Evolutionary conservation across 805 yeast species (phyloP), one percentile per base, ranked within the genome.

Genomic region (Starmerella stigmatis): DNA sequence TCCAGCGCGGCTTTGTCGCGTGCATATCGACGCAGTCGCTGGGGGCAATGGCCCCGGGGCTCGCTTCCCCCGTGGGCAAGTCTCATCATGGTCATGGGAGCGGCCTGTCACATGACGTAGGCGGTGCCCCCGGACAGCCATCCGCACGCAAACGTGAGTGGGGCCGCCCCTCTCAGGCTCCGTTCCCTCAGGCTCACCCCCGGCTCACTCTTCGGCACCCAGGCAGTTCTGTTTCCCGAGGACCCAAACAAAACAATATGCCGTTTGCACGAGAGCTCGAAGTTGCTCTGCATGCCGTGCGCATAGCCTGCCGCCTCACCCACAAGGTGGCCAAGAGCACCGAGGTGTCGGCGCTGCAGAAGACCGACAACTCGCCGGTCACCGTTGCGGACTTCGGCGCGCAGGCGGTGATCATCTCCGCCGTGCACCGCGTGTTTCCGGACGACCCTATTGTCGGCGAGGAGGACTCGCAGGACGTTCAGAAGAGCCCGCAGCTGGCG

Each of bases 341-440:
- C 19, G 43, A 47, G 25, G 46, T 57, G n/a, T 39, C 53, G 2
- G 49, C 38, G 3, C 74, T 86, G 46, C 79, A 86, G 49, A 92
- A 92, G 61, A 73, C 74, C 32, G 99, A 89, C 62, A 76, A 78
- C 50, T 85, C 96, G 1, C 99, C 99, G 1, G 99, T 92, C 13
- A 92, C 99, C 9, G 64, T 68, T 15, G 98, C 97, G 15, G 99
- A 92, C 62, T 92, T 82, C 60, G 95, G 94, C 4, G 88, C 96
- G 0, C 99, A 92, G 60, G 95, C 96, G 0, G 75, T 89, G 36
- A 78, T 92, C 47, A 89, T 86, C 63, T 76, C 85, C 47, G 88
- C 96, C 3, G 74, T 92, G 47, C 71, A 75, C 57, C 63, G 74
- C 44, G 81, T 79, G 53, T 92, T 92, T 68, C 95, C 96, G 1